phyloP scores from a whole-genome alignment of 331 rosid species.

The Erythrophleum ivorense region DNA sequence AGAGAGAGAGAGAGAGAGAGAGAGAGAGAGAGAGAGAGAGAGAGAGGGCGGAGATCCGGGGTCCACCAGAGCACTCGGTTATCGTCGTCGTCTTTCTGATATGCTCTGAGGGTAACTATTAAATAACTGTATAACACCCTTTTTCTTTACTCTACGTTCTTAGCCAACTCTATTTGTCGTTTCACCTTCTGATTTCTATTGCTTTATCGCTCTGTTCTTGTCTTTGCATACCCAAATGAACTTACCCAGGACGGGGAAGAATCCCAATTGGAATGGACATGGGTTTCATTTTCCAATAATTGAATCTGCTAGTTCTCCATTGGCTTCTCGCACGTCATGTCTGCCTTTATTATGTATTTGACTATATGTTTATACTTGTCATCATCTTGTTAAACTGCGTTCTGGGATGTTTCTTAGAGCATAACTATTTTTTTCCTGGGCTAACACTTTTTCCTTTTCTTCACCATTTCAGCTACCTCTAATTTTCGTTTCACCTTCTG shows the following conservation, averaged over 20 bases:
- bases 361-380: neutral
- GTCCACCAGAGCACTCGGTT: neutral
- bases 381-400: neutral
- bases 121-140: neutral
- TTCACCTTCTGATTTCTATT: neutral
- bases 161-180: neutral
- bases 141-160: neutral
- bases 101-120: neutral
- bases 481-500: neutral
- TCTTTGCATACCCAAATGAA: neutral
- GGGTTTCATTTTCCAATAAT: neutral
- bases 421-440: neutral
- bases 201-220: neutral
- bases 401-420: neutral
- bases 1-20: too few relatives aligned
- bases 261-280: neutral
- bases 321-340: neutral
- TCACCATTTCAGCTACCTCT: neutral
- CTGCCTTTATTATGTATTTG: neutral
- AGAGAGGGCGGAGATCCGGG: neutral
- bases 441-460: neutral
- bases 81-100: neutral
- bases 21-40: too few relatives aligned
- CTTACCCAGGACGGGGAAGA: neutral
- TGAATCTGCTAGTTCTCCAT: constrained; percentile 26